phyloP scores from a whole-genome alignment of 305 asterid genomes.

The Fraxinus nigra region DNA sequence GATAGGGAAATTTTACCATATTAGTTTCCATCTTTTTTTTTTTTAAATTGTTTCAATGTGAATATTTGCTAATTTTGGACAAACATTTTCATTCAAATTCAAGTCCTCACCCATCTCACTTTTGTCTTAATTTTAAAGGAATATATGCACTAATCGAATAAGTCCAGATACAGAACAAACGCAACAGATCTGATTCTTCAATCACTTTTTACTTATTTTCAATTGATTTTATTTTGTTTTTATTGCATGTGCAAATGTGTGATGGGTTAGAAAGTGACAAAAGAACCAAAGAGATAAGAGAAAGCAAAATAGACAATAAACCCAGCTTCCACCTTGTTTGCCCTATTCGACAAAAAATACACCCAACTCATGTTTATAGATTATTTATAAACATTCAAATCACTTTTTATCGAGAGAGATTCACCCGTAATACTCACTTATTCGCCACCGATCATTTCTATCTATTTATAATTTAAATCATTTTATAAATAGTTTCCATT shows the following conservation, averaged over 20 bases:
- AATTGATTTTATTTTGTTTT: background rate
- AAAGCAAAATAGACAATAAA: background rate
- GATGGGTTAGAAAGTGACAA: background rate
- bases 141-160: background rate
- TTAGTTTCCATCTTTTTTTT: no score
- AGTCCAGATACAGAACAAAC: background rate
- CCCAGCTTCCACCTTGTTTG: background rate
- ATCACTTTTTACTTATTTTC: background rate
- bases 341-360: background rate
- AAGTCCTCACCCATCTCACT: background rate
- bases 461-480: no score
- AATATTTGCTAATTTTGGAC: background rate
- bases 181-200: background rate
- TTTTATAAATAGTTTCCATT: no score
- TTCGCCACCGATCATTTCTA: background rate
- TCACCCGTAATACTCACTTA: background rate
- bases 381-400: background rate
- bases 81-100: background rate
- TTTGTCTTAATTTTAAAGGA: background rate
- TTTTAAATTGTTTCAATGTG: background rate
- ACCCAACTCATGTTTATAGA: background rate
- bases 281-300: background rate
- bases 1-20: no score
- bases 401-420: background rate
- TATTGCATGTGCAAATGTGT: background rate